Conservation (phyloP, 768 basidiomycete genomes). For the Lentinus tigrinus region DNA sequence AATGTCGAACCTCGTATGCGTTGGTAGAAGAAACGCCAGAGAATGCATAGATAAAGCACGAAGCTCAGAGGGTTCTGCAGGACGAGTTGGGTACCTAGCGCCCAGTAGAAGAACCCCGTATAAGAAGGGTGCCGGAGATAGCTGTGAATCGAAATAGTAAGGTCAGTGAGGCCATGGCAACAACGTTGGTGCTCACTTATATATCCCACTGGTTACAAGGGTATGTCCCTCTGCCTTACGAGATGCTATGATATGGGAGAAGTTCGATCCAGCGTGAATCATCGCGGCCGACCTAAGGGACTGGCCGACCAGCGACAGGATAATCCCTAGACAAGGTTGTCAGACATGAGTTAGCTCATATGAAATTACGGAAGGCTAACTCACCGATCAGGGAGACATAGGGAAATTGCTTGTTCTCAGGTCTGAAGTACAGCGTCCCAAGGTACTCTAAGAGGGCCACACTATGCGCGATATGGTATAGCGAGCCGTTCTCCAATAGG, state of each 20-base stretch:
- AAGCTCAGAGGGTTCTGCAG: slow-evolving; percentile 84
- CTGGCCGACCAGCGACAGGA: slow-evolving; percentile 70
- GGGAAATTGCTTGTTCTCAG: slow-evolving; percentile 57
- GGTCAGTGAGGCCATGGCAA: neutral
- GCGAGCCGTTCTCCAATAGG: slow-evolving; percentile 83
- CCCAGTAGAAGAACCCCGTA: slow-evolving; percentile 98
- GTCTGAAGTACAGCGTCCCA: slow-evolving; percentile 63
- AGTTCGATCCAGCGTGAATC: slow-evolving; percentile 92
- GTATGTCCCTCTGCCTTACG: slow-evolving; percentile 70
- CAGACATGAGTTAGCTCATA: neutral
- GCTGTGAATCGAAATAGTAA: slow-evolving; percentile 36
- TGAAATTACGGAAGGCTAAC: slow-evolving; percentile 15
- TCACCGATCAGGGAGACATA: slow-evolving; percentile 61
- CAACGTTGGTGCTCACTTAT: slow-evolving; percentile 55
- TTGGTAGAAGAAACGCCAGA: slow-evolving; percentile 86
- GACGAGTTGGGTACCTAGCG: slow-evolving; percentile 87
- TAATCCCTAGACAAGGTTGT: slow-evolving; percentile 48
- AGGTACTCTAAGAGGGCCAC: slow-evolving; percentile 81
- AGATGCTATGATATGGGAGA: slow-evolving; percentile 85
- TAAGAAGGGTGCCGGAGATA: slow-evolving; percentile 96
- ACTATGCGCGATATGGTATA: slow-evolving; percentile 84
- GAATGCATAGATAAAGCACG: slow-evolving; percentile 57
- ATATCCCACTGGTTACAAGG: slow-evolving; percentile 88
- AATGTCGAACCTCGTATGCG: slow-evolving; percentile 69
- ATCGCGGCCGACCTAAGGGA: slow-evolving; percentile 85